phyloP scores from a whole-genome alignment of 306 rosid species.

The Medicago truncatula region MtrunA17r5.0-ANR NC_053048.1:47016501-47017000 shows the following conservation, averaged over 20 bases:
- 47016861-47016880: not conserved
- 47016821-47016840: not conserved
- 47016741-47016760: not conserved
- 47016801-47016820: not conserved
- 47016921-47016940: constrained; percentile 7
- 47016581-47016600: constrained; percentile 52
- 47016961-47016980: constrained; percentile 28
- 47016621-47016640: constrained; percentile 73
- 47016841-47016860: constrained; percentile 39
- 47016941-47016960: constrained; percentile 46
- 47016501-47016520: constrained; percentile 73
- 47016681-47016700: not conserved
- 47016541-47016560: constrained; percentile 56
- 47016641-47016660: constrained; percentile 39
- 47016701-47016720: not conserved
- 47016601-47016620: constrained; percentile 93
- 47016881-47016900: not conserved
- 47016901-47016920: constrained; percentile 7
- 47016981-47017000: constrained; percentile 29
- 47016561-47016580: constrained; percentile 47
- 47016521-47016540: constrained; percentile 80
- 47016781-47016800: too few species aligned
- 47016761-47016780: constrained; percentile 19
- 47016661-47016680: not conserved
- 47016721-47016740: not conserved